A percentile compares a stretch with the other conserved stretches of the same genome.
Conservation (phyloP, 78 protist genomes). For the Corallochytrium limacisporum region DNA sequence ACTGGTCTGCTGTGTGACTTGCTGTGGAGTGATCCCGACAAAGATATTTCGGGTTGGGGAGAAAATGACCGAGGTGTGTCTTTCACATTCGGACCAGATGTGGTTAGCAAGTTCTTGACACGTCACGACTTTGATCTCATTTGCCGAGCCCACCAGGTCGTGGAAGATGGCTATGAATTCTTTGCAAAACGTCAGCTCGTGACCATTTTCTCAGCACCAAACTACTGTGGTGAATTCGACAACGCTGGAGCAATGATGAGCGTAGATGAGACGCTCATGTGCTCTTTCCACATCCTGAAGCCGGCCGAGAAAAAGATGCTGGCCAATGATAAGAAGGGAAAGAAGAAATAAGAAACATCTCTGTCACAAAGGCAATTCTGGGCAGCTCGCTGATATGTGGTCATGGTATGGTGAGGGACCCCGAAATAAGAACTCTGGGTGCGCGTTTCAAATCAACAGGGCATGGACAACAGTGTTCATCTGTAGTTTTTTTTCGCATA, state of each 20-base stretch:
- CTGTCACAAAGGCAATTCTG: no score
- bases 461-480: no score
- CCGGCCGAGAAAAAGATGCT: conserved; percentile 78
- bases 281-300: conserved; percentile 94
- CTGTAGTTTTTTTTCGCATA: no score
- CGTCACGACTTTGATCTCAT: conserved; percentile 89
- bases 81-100: conserved; percentile 91
- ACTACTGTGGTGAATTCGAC: conserved; percentile 96
- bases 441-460: no score
- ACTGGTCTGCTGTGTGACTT: conserved; percentile 90
- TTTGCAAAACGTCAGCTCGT: conserved; percentile 95
- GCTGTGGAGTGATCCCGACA: conserved; percentile 97
- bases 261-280: conserved; percentile 92
- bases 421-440: no score
- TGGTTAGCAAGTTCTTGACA: conserved; percentile 73
- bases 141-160: conserved; percentile 95
- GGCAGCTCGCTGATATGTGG: no score
- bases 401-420: no score
- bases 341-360: conserved; percentile 13
- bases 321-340: background rate
- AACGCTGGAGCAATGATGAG: conserved; percentile 96
- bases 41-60: conserved; percentile 85
- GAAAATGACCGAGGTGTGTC: conserved; percentile 98
- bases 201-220: conserved; percentile 92
- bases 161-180: conserved; percentile 76